A percentile compares a stretch with the other conserved stretches of the same genome.
These are phyloP conservation scores for Metrosideros polymorpha DNA, from an alignment of 441 rosid genomes.

Conservation along the genomic window DNA sequence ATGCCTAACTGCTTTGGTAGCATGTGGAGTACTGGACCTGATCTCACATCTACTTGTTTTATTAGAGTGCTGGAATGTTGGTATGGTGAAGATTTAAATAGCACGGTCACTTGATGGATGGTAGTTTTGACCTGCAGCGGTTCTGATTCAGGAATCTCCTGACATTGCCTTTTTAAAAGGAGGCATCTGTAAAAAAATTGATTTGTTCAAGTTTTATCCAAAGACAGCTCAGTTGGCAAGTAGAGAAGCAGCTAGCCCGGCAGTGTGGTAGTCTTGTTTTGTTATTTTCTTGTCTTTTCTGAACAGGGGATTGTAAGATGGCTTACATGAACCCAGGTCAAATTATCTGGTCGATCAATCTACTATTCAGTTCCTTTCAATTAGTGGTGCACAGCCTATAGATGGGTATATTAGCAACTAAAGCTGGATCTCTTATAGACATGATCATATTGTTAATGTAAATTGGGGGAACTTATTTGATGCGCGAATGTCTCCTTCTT, in stretches of 20 bases:
- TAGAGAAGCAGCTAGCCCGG: background rate
- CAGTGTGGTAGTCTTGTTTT: background rate
- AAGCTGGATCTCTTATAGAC: background rate
- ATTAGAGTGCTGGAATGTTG: background rate
- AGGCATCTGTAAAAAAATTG: background rate
- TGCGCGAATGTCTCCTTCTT: background rate
- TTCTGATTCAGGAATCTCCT: background rate
- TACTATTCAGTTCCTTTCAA: background rate
- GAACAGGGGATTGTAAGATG: background rate
- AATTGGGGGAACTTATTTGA: too few species aligned
- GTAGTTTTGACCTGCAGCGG: background rate
- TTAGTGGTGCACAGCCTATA: background rate
- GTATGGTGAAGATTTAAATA: background rate
- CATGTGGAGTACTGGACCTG: background rate
- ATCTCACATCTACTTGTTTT: background rate
- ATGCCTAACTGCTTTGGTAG: background rate
- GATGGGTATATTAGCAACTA: background rate
- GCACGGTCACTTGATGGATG: background rate
- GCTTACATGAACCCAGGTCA: background rate
- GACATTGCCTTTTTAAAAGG: background rate
- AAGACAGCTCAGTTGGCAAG: background rate
- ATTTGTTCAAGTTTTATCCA: background rate
- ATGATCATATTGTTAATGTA: too few species aligned
- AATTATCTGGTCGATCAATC: background rate
- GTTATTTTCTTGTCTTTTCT: background rate